Evolutionary conservation across 2,329 filamentous ascomycete genomes (phyloP).

Genomic region (Exophiala aquamarina): DNA sequence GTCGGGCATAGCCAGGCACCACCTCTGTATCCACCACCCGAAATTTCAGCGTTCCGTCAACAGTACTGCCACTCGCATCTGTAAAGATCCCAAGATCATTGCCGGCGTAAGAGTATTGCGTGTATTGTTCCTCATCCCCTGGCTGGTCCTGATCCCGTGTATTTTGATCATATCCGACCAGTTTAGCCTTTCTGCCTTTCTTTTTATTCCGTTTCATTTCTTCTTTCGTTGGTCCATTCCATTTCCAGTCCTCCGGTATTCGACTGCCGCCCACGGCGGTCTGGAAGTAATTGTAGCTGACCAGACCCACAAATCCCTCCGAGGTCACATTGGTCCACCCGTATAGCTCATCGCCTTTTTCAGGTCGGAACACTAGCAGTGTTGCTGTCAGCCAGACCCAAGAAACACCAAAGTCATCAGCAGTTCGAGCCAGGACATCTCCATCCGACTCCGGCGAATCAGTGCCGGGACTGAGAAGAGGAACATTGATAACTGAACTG

Average conservation of each 20-base stretch:
- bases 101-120: slow-evolving; percentile 27
- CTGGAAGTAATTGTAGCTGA: slow-evolving; percentile 90
- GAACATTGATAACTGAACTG: slow-evolving; percentile 41
- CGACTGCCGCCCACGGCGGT: slow-evolving; percentile 77
- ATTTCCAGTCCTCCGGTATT: slow-evolving; percentile 77
- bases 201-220: slow-evolving; percentile 30
- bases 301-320: slow-evolving; percentile 82
- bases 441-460: slow-evolving; percentile 29
- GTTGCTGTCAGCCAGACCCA: slow-evolving; percentile 89
- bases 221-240: slow-evolving; percentile 60
- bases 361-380: slow-evolving; percentile 78
- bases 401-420: slow-evolving; percentile 81
- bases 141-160: slow-evolving; percentile 51
- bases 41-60: slow-evolving; percentile 72
- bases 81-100: slow-evolving; percentile 71
- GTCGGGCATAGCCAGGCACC: slow-evolving; percentile 67
- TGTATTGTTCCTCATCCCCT: slow-evolving; percentile 27
- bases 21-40: slow-evolving; percentile 79
- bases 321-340: slow-evolving; percentile 72
- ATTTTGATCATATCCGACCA: slow-evolving; percentile 33
- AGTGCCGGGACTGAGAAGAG: slow-evolving; percentile 30
- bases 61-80: slow-evolving; percentile 66
- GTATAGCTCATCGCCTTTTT: slow-evolving; percentile 70
- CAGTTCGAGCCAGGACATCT: slow-evolving; percentile 42
- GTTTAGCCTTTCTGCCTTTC: slow-evolving; percentile 30